Evolutionary conservation across 2,329 filamentous ascomycete species (phyloP).

Genomic region (Lachnellula willkommii): DNA sequence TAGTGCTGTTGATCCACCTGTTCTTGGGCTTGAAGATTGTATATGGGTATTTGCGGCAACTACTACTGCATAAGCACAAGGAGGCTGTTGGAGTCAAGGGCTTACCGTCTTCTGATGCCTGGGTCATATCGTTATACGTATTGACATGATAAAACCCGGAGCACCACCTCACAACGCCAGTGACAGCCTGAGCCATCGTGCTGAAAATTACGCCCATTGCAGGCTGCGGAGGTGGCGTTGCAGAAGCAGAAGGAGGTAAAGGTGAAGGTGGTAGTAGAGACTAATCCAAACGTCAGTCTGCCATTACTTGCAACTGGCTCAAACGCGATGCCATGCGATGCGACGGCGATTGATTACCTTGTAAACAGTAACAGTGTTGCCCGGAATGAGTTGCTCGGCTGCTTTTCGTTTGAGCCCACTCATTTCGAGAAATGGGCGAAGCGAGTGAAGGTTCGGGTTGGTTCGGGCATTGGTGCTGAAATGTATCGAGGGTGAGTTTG

Average conservation of each 20-base stretch:
- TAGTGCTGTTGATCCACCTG: slow-evolving; percentile 12
- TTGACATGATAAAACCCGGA: neutral
- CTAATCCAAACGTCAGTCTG: neutral
- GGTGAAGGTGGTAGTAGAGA: neutral
- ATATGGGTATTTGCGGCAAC: slow-evolving; percentile 16
- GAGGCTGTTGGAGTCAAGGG: neutral
- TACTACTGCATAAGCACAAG: slow-evolving; percentile 3
- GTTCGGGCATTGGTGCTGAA: slow-evolving; percentile 7
- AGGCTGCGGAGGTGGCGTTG: too few relatives aligned
- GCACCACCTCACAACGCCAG: neutral
- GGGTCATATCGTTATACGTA: slow-evolving; percentile 9
- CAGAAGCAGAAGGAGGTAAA: too few relatives aligned
- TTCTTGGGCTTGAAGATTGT: slow-evolving; percentile 11
- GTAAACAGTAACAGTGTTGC: slow-evolving; percentile 10
- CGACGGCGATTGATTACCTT: slow-evolving; percentile 8
- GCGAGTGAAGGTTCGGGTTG: neutral
- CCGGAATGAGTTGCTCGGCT: slow-evolving; percentile 15
- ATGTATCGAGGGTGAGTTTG: neutral
- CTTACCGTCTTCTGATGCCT: slow-evolving; percentile 6
- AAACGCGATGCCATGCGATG: neutral
- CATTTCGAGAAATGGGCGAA: slow-evolving; percentile 16
- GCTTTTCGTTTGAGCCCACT: slow-evolving; percentile 24
- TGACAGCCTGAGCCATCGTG: neutral
- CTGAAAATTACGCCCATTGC: neutral
- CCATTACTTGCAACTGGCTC: neutral